Evolutionary conservation across 139 green algal genomes (phyloP).

Genomic region (Micractinium sp.): DNA sequence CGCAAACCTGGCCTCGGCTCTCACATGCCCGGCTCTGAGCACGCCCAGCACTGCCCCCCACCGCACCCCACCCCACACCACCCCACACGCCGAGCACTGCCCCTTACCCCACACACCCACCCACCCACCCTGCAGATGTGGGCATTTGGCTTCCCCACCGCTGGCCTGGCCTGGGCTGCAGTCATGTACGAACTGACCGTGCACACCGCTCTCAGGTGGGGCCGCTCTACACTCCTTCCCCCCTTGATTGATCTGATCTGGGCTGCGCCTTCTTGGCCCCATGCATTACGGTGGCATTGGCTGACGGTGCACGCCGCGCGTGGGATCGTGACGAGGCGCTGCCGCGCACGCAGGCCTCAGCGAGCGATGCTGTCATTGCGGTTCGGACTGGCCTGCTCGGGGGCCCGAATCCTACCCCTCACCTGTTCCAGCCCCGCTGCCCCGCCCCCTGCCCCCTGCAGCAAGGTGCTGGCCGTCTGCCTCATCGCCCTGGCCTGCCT

Average conservation of each 20-base stretch:
- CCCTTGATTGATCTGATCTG: too few species aligned
- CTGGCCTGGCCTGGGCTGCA: slow-evolving; percentile 43
- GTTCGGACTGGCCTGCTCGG: too few species aligned
- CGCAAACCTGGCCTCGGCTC: too few species aligned
- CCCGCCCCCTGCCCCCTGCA: background rate
- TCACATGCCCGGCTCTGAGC: background rate
- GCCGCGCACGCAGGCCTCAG: too few species aligned
- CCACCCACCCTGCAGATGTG: slow-evolving; percentile 30
- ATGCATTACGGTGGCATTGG: too few species aligned
- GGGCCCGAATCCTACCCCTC: too few species aligned
- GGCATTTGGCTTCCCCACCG: slow-evolving; percentile 52
- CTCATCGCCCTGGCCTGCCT: slow-evolving; percentile 43
- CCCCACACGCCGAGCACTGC: background rate
- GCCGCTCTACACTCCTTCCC: too few species aligned
- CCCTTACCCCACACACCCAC: too few species aligned
- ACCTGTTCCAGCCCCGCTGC: background rate
- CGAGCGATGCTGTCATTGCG: too few species aligned
- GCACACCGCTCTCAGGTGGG: slow-evolving; percentile 32
- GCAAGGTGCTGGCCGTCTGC: slow-evolving; percentile 42
- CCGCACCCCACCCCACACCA: background rate
- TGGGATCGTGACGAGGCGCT: too few species aligned
- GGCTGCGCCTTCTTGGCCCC: too few species aligned
- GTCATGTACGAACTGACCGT: slow-evolving; percentile 54
- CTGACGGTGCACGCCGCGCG: too few species aligned
- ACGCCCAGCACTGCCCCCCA: background rate